A percentile compares a stretch with the other conserved stretches of the same genome.
phyloP scores from a whole-genome alignment of 176 grass and related monocot genomes.

The Bothriochloa decipiens region DNA sequence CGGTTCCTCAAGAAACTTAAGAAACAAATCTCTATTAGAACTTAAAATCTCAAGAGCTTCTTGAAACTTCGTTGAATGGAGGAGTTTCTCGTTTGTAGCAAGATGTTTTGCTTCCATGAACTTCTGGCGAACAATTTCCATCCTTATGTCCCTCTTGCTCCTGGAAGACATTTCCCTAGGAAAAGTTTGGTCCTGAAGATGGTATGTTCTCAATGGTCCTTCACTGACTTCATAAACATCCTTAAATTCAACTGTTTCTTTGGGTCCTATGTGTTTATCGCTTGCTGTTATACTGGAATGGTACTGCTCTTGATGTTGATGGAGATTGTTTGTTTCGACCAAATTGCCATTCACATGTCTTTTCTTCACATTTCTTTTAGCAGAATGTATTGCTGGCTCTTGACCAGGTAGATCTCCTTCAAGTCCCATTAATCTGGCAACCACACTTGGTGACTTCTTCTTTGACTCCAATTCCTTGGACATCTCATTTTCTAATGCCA shows the following conservation, averaged over 20 bases:
- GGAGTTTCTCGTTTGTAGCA: slow-evolving; percentile 64
- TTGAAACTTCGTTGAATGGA: slow-evolving; percentile 81
- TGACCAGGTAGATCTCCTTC: slow-evolving; percentile 70
- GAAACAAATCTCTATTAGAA: slow-evolving; percentile 92
- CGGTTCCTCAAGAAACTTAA: slow-evolving; percentile 94
- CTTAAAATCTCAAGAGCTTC: slow-evolving; percentile 84
- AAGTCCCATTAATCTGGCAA: slow-evolving; percentile 97
- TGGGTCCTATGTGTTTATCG: slow-evolving; percentile 36
- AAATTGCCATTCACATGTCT: slow-evolving; percentile 38
- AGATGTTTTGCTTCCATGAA: slow-evolving; percentile 90
- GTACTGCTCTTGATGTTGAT: slow-evolving; percentile 38
- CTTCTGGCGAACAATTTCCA: slow-evolving; percentile 78
- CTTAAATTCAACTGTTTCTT: slow-evolving; percentile 68
- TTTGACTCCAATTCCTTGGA: slow-evolving; percentile 62
- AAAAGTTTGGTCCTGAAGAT: slow-evolving; percentile 46
- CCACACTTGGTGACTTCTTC: slow-evolving; percentile 68
- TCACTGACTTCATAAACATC: slow-evolving; percentile 75
- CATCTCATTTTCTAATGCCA: slow-evolving; percentile 65
- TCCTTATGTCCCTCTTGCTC: slow-evolving; percentile 52
- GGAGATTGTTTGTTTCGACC: slow-evolving; percentile 28
- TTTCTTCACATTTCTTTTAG: slow-evolving; percentile 50
- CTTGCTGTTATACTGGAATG: slow-evolving; percentile 36
- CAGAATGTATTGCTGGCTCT: slow-evolving; percentile 42
- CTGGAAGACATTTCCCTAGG: slow-evolving; percentile 38
- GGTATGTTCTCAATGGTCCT: slow-evolving; percentile 51